These are phyloP conservation scores for Colletotrichum sp. DNA, from an alignment of 2,329 filamentous ascomycete genomes.

Conservation along the genomic window DNA sequence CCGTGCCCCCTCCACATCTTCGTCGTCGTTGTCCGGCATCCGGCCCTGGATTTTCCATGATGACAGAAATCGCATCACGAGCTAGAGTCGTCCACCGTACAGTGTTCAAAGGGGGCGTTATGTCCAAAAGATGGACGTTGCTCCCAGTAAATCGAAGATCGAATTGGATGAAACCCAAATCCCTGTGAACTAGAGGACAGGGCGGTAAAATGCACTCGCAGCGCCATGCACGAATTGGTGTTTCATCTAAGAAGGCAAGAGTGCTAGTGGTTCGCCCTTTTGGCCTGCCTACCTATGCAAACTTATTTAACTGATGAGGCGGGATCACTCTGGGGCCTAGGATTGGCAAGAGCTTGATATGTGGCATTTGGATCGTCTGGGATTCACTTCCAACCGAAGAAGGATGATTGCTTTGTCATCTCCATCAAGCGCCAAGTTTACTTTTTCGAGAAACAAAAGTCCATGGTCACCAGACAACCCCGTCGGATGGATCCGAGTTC, in stretches of 20 bases:
- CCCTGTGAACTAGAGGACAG: too few relatives aligned
- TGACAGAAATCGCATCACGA: accelerated
- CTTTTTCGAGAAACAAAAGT: neutral
- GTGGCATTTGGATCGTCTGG: neutral
- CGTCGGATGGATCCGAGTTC: neutral
- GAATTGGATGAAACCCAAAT: too few relatives aligned
- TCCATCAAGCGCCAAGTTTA: neutral
- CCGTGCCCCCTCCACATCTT: too few relatives aligned
- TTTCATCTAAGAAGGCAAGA: accelerated
- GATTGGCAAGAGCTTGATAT: neutral
- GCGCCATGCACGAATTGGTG: neutral
- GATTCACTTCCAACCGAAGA: neutral
- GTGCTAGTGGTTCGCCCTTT: neutral
- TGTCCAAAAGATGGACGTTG: too few relatives aligned
- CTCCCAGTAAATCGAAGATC: too few relatives aligned
- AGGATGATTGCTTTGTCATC: neutral
- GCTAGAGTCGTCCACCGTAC: too few relatives aligned
- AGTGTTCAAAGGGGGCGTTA: accelerated
- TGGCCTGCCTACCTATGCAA: neutral
- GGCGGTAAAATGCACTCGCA: neutral
- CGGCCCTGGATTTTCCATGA: accelerated
- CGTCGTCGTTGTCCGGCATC: accelerated
- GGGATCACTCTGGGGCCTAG: neutral
- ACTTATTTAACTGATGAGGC: neutral
- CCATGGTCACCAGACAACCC: neutral